Evolutionary conservation across 106 monocot genomes (phyloP).

Genomic region (Narthecium ossifragum): DNA sequence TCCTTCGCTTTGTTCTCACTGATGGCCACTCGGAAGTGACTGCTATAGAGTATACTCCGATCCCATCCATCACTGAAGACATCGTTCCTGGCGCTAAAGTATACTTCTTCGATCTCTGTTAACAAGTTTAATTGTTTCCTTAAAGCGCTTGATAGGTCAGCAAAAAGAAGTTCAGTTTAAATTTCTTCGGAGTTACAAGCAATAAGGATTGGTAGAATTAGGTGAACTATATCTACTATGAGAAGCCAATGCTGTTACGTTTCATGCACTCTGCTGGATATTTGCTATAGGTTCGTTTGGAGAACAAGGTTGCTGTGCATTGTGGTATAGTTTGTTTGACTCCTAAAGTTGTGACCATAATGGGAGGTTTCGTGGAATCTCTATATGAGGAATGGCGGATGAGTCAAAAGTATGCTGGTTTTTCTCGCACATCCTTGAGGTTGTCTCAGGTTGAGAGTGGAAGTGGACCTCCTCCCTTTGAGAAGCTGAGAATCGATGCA

Average conservation of each 20-base stretch:
- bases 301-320: conserved; percentile 59
- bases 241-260: too few species aligned
- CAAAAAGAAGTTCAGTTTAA: too few species aligned
- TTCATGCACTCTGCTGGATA: neutral
- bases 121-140: too few species aligned
- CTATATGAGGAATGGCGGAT: conserved; percentile 89
- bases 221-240: too few species aligned
- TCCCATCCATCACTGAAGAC: conserved; percentile 52
- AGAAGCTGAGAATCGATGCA: conserved; percentile 52
- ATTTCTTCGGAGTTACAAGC: too few species aligned
- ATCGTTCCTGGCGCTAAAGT: conserved; percentile 91
- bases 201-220: too few species aligned
- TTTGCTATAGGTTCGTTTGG: conserved; percentile 46
- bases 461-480: conserved; percentile 74
- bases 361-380: conserved; percentile 81
- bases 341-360: conserved; percentile 47
- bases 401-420: conserved; percentile 78
- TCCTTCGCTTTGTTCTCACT: conserved; percentile 81
- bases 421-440: conserved; percentile 46
- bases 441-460: conserved; percentile 39
- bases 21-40: conserved; percentile 67
- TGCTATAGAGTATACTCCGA: conserved; percentile 67
- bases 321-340: conserved; percentile 81
- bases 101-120: conserved; percentile 3
- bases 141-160: too few species aligned